A percentile compares a stretch with the other conserved stretches of the same genome.
Conservation (phyloP, 2,329 filamentous ascomycete genomes). For the Alternaria gaisen region DNA sequence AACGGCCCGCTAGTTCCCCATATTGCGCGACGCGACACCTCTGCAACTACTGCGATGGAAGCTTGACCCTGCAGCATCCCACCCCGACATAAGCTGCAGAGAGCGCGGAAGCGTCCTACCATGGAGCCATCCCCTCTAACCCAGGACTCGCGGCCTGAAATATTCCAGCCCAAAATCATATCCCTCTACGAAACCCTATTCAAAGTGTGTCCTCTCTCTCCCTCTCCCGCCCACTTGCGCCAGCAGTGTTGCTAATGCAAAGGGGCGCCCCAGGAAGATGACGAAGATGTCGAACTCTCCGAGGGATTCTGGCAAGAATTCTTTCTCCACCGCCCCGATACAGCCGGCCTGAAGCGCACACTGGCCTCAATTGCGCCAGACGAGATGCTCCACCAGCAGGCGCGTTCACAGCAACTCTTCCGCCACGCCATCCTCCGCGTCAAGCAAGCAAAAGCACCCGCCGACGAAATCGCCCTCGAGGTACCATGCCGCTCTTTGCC, state of each 20-base stretch:
- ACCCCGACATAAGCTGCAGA: not conserved
- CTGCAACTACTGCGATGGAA: not conserved
- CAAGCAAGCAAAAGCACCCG: conserved; percentile 66
- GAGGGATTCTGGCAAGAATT: conserved; percentile 97
- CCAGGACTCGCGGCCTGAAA: conserved; percentile 86
- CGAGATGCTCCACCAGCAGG: conserved; percentile 78
- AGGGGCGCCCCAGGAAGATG: conserved; percentile 57
- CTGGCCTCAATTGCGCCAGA: conserved; percentile 76
- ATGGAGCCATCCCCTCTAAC: conserved; percentile 95
- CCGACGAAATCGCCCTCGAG: conserved; percentile 83
- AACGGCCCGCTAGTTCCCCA: conserved; percentile 13
- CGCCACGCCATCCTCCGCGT: conserved; percentile 74
- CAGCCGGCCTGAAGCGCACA: conserved; percentile 70
- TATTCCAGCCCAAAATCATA: conserved; percentile 94
- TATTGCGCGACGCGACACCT: conserved; percentile 9
- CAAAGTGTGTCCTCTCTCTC: conserved; percentile 53
- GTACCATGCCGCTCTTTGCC: conserved; percentile 61
- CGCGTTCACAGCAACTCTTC: conserved; percentile 81
- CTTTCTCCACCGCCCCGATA: conserved; percentile 87
- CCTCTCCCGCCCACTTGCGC: not conserved
- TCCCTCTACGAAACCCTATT: conserved; percentile 88
- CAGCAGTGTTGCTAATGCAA: conserved; percentile 16
- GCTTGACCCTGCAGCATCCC: not conserved
- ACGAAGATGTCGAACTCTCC: conserved; percentile 73
- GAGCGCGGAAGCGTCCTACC: not conserved